phyloP scores from a whole-genome alignment of 208 protist species.

The Acanthamoeba triangularis region DNA sequence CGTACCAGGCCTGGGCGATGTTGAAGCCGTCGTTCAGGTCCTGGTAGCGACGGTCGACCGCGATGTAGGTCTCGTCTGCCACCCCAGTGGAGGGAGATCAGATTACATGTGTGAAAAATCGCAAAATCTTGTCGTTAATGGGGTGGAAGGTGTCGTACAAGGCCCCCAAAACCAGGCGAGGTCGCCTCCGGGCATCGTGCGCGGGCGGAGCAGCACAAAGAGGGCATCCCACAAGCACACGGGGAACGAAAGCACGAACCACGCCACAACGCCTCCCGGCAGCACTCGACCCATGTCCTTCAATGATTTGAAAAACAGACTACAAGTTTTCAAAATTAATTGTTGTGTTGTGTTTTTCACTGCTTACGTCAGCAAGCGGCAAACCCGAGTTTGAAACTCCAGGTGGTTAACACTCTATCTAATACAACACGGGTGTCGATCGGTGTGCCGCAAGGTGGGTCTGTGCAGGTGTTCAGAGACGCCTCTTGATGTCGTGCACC shows the following conservation, averaged over 20 bases:
- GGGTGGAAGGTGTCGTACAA: not conserved
- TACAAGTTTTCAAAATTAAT: too few relatives aligned
- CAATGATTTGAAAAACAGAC: too few relatives aligned
- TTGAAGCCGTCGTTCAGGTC: constrained; percentile 57
- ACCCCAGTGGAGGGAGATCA: not conserved
- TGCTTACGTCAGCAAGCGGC: too few relatives aligned
- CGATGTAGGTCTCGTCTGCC: constrained; percentile 51
- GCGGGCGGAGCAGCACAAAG: constrained; percentile 37
- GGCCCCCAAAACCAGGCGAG: constrained; percentile 29
- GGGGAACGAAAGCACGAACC: constrained; percentile 52
- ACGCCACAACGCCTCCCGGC: not conserved
- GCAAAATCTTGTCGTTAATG: not conserved
- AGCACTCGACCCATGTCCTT: constrained; percentile 11
- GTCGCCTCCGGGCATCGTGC: constrained; percentile 57
- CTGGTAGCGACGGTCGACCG: constrained; percentile 2
- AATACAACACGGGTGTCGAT: not conserved
- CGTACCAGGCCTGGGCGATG: constrained; percentile 56
- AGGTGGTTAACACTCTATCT: too few relatives aligned
- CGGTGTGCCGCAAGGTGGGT: too few relatives aligned
- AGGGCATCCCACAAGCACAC: constrained; percentile 50
- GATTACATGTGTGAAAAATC: not conserved
- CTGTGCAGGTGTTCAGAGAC: not conserved
- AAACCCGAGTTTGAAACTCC: too few relatives aligned
- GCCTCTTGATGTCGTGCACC: constrained; percentile 1
- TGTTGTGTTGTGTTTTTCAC: too few relatives aligned